Evolutionary conservation across 192 early-diverging fungal genomes (phyloP).

Genomic region (Umbelopsis ramanniana): DNA sequence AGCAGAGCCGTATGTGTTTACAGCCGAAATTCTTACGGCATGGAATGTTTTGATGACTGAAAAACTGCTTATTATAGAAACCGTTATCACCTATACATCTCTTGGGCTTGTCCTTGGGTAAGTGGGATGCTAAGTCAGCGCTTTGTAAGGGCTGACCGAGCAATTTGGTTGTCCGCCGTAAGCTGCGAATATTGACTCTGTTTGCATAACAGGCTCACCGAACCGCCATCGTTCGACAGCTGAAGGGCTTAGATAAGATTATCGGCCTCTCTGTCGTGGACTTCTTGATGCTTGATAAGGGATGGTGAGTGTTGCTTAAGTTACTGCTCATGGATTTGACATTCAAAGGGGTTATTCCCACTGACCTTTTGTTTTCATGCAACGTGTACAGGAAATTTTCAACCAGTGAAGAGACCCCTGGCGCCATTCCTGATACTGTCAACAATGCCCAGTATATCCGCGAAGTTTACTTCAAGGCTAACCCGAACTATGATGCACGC

Average conservation of each 20-base stretch:
- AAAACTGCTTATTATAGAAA: constrained; percentile 43
- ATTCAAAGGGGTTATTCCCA: not conserved
- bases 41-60: not conserved
- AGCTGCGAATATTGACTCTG: constrained; percentile 5
- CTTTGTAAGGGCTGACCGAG: not conserved
- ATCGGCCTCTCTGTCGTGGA: constrained; percentile 89
- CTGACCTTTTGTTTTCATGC: not conserved
- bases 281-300: constrained; percentile 76
- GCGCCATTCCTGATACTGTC: constrained; percentile 75
- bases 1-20: constrained; percentile 64
- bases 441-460: constrained; percentile 76
- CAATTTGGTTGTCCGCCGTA: not conserved
- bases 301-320: constrained; percentile 57
- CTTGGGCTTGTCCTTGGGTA: constrained; percentile 68
- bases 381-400: constrained; percentile 57
- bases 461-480: constrained; percentile 92
- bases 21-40: not conserved
- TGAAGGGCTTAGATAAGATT: constrained; percentile 87
- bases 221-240: constrained; percentile 80
- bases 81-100: constrained; percentile 85
- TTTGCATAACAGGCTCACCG: constrained; percentile 74
- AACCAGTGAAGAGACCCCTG: constrained; percentile 71
- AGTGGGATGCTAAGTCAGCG: not conserved
- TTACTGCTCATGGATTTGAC: not conserved
- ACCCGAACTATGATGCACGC: constrained; percentile 52